A percentile compares a stretch with the other conserved stretches of the same genome.
phyloP scores from a whole-genome alignment of 176 grass and related monocot genomes.

The Triticum turgidum region DNA sequence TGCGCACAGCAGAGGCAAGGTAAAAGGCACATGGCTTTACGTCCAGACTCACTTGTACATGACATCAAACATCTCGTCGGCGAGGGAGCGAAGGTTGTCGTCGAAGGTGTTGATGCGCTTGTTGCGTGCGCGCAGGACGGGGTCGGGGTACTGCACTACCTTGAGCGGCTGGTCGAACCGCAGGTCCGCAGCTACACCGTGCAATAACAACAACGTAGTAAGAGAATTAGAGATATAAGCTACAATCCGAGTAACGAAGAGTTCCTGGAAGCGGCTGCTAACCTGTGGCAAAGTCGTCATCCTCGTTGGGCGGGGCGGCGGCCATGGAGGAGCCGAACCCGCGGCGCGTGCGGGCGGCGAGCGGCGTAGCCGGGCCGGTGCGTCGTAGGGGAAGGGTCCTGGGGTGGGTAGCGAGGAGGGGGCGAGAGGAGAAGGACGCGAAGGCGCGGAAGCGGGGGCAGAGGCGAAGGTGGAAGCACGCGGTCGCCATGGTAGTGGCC shows the following conservation, averaged over 20 bases:
- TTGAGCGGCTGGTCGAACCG: slow-evolving; percentile 68
- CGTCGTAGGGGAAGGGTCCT: not conserved
- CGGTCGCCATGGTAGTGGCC: slow-evolving; percentile 29
- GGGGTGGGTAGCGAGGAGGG: slow-evolving; percentile 16
- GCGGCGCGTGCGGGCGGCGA: slow-evolving; percentile 41
- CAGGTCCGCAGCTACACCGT: slow-evolving; percentile 71
- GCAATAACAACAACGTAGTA: not conserved
- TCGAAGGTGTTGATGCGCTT: slow-evolving; percentile 86
- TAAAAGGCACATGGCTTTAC: not conserved
- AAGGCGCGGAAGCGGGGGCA: slow-evolving; percentile 24
- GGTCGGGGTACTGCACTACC: slow-evolving; percentile 87
- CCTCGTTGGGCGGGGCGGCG: slow-evolving; percentile 21
- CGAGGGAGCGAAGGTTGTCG: slow-evolving; percentile 61
- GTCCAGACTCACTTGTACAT: slow-evolving; percentile 89
- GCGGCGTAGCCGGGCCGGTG: slow-evolving; percentile 26
- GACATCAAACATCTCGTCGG: slow-evolving; percentile 84
- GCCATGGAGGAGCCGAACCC: slow-evolving; percentile 31
- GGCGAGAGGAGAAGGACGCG: slow-evolving; percentile 19
- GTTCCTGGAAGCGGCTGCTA: not conserved
- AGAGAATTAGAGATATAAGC: not conserved
- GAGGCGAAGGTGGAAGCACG: slow-evolving; percentile 22
- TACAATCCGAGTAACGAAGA: not conserved
- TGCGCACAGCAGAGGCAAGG: not conserved
- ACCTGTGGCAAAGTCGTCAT: slow-evolving; percentile 71
- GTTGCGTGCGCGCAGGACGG: slow-evolving; percentile 69